These are phyloP conservation scores for Volutella citrinella DNA, from an alignment of 2,329 filamentous ascomycete genomes.

Conservation along the genomic window DNA sequence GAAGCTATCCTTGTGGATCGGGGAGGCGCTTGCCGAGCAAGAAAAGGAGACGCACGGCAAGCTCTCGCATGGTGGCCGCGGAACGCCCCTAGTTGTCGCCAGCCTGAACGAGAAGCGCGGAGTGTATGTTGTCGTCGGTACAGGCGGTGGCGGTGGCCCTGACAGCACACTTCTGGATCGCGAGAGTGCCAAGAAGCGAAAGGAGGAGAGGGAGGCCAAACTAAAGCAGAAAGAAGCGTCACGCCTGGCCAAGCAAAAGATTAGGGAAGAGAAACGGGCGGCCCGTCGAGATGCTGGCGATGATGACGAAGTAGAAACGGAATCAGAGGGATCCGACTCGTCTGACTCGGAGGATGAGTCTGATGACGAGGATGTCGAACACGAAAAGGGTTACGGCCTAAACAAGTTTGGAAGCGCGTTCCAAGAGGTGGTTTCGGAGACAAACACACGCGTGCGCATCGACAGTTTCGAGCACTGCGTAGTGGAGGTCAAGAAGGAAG, in stretches of 20 bases:
- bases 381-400: slow-evolving; percentile 66
- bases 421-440: slow-evolving; percentile 90
- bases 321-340: slow-evolving; percentile 39
- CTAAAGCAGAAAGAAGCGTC: slow-evolving; percentile 59
- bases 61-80: slow-evolving; percentile 64
- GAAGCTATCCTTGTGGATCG: slow-evolving; percentile 91
- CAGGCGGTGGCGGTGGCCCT: slow-evolving; percentile 79
- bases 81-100: slow-evolving; percentile 85
- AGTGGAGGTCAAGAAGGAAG: slow-evolving; percentile 96
- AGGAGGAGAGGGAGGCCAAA: slow-evolving; percentile 61
- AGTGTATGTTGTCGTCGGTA: slow-evolving; percentile 90
- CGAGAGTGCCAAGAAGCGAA: slow-evolving; percentile 61
- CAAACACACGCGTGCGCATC: slow-evolving; percentile 82
- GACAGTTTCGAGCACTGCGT: slow-evolving; percentile 98
- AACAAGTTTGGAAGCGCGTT: slow-evolving; percentile 96
- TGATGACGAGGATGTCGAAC: slow-evolving; percentile 52
- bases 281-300: slow-evolving; percentile 48
- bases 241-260: slow-evolving; percentile 53
- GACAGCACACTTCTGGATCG: slow-evolving; percentile 67
- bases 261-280: slow-evolving; percentile 59
- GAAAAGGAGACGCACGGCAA: slow-evolving; percentile 74
- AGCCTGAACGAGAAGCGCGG: slow-evolving; percentile 83
- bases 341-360: slow-evolving; percentile 45
- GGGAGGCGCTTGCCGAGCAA: slow-evolving; percentile 85
- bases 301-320: slow-evolving; percentile 47